phyloP scores from a whole-genome alignment of 192 early-diverging fungal genomes.

The Backusella sp. region DNA sequence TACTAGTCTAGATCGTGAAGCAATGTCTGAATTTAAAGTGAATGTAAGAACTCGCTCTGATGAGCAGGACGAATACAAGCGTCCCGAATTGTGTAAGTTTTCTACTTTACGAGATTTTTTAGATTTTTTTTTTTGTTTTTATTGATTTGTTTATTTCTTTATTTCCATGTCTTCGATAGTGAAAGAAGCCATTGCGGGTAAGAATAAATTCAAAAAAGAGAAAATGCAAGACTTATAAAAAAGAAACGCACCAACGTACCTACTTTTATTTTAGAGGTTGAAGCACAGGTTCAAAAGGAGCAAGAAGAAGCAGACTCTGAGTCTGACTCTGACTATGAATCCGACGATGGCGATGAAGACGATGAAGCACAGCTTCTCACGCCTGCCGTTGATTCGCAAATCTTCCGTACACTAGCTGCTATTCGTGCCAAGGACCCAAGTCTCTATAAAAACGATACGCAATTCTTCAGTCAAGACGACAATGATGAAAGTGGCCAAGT shows the following conservation, averaged over 20 bases:
- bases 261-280: slow-evolving; percentile 5
- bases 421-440: slow-evolving; percentile 74
- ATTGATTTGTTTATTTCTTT: not conserved
- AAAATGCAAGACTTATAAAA: not conserved
- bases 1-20: not conserved
- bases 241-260: not conserved
- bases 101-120: not conserved
- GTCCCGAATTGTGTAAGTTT: not conserved
- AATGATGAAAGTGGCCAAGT: slow-evolving; percentile 54
- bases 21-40: not conserved
- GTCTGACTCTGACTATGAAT: slow-evolving; percentile 50
- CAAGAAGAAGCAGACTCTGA: not conserved
- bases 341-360: slow-evolving; percentile 79
- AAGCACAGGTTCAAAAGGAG: not conserved
- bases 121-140: not conserved
- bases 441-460: slow-evolving; percentile 75
- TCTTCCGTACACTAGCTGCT: slow-evolving; percentile 86
- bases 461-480: slow-evolving; percentile 77
- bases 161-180: not conserved
- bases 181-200: not conserved
- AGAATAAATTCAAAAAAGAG: not conserved
- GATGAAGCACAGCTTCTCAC: slow-evolving; percentile 80
- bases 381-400: slow-evolving; percentile 88
- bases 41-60: not conserved
- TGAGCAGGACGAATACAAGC: not conserved